Conservation (phyloP, 2,329 filamentous ascomycete genomes). For the Neonectria neomacrospora region DNA sequence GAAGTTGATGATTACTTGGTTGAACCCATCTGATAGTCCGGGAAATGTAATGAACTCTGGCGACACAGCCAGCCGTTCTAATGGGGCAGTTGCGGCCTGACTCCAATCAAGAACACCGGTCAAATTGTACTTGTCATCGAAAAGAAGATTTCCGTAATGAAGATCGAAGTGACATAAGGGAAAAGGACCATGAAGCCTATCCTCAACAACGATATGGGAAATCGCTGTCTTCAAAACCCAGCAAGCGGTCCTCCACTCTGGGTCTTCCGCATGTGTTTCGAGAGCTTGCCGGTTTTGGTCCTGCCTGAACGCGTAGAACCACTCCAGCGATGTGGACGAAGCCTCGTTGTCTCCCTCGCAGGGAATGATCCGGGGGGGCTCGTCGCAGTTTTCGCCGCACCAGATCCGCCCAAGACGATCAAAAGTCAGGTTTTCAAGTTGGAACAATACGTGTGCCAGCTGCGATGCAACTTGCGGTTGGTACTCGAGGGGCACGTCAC, state of each 20-base stretch:
- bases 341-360: not conserved
- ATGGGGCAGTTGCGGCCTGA: not conserved
- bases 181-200: slow-evolving; percentile 49
- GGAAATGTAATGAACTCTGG: too few relatives aligned
- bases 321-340: slow-evolving; percentile 44
- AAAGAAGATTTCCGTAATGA: slow-evolving; percentile 54
- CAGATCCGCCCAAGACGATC: slow-evolving; percentile 43
- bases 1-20: too few relatives aligned
- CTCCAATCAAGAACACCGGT: slow-evolving; percentile 52
- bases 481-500: slow-evolving; percentile 30
- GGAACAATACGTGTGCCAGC: slow-evolving; percentile 37
- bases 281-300: slow-evolving; percentile 38
- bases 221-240: slow-evolving; percentile 47
- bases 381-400: slow-evolving; percentile 39
- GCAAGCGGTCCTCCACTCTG: slow-evolving; percentile 46
- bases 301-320: slow-evolving; percentile 44
- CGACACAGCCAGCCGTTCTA: not conserved
- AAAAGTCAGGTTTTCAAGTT: slow-evolving; percentile 44
- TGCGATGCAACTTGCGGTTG: slow-evolving; percentile 42
- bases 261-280: slow-evolving; percentile 36
- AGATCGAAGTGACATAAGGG: slow-evolving; percentile 50
- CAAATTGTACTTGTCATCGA: slow-evolving; percentile 54
- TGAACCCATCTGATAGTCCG: too few relatives aligned
- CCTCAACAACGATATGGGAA: slow-evolving; percentile 45
- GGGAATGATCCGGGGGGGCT: slow-evolving; percentile 39